Base-by-base conservation (phyloP, 2,329 filamentous ascomycete species). In the Talaromyces sp. region DNA sequence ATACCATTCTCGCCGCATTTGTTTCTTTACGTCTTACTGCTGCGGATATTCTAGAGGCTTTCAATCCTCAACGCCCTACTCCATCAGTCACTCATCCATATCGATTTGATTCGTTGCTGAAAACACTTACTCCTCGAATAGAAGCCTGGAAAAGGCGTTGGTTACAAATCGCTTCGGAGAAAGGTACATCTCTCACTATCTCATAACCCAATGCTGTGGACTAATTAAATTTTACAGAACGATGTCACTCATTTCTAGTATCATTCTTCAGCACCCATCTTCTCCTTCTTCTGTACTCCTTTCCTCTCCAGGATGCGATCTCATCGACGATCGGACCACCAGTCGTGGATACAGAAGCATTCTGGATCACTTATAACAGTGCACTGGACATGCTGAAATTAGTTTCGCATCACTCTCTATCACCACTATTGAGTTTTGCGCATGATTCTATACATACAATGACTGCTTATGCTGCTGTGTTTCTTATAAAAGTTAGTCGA, bases 381-480 rank as follows among this genome's bases (percentile, higher is more conserved):
- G 22, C 68, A 75, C 4, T 79, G 72, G 66, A 69, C 13, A 73
- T 73, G 72, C 66, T 79, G 3, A 69, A 72, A 37, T 62, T 77
- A 19, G 74, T 78, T 33, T 70, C 71, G 8, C 54, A 70, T 16
- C 69, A 72, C 56, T 66, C 75, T 0, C 69, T 73, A 5, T 72
- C 56, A 8, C 56, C 56, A 27, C 35, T 72, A 33, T 67, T 80
- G 0, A 78, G 76, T 62, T 79, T 79, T 68, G 74, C 73, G 0
- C 78, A 80, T 64, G 78, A 80, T 62, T 79, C 78, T 0, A 70
- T 80, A 7, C 78, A 80, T 66, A 76, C 78, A 10, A 80, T 80
- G 78, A 78, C 73, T 10, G 78, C 78, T 1, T 79, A 80, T 63
- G 73, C 75, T 24, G 75, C 76, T 11, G 74, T 75, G 3, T 43